A percentile compares a stretch with the other conserved stretches of the same genome.
Evolutionary conservation across 805 yeast species (phyloP).

Genomic region (Kodamaea fukazawae): DNA sequence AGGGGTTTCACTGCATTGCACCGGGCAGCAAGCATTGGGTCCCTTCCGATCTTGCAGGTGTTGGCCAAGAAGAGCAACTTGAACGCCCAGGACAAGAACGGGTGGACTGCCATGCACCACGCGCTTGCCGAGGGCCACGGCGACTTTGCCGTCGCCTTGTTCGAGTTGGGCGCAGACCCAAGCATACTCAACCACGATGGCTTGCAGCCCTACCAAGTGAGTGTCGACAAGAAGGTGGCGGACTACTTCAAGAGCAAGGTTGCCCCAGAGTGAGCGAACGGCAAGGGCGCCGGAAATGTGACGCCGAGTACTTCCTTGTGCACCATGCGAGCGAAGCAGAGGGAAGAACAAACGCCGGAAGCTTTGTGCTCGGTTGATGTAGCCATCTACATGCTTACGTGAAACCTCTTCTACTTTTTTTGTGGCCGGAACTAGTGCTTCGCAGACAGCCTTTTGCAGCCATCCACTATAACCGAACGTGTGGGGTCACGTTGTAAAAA

Average conservation of each 20-base stretch:
- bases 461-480: no score
- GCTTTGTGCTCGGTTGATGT: no score
- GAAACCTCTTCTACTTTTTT: no score
- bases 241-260: conserved; percentile 12
- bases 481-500: no score
- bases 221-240: conserved; percentile 34
- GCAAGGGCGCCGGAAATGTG: no score
- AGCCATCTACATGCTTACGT: no score
- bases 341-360: no score
- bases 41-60: conserved; percentile 51
- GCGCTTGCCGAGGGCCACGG: conserved; percentile 89
- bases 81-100: conserved; percentile 64
- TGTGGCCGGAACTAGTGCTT: no score
- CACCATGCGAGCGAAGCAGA: no score
- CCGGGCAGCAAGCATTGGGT: conserved; percentile 81
- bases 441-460: no score
- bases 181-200: conserved; percentile 49
- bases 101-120: conserved; percentile 88
- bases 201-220: conserved; percentile 36
- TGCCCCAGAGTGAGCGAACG: conserved; percentile 1
- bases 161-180: conserved; percentile 66
- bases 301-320: no score
- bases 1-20: conserved; percentile 67
- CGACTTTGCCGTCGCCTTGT: conserved; percentile 64
- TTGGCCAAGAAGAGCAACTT: conserved; percentile 58